A percentile compares a stretch with the other conserved stretches of the same genome.
phyloP scores from a whole-genome alignment of 192 early-diverging fungal genomes.

The Coemansia sp. region DNA sequence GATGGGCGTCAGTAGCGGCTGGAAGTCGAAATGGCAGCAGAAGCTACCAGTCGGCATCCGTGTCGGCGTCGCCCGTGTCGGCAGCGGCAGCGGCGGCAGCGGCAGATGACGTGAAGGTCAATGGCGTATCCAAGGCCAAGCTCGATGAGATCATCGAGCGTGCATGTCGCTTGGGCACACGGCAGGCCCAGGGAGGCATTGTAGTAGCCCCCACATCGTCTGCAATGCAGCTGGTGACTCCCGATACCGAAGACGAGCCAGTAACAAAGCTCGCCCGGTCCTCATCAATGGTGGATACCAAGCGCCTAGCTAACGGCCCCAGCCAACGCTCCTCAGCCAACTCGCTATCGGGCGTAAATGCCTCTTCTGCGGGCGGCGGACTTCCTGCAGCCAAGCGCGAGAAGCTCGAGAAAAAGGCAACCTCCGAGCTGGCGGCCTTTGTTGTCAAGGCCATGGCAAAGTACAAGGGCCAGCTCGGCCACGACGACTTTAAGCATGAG shows the following conservation, averaged over 20 bases:
- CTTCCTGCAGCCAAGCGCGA: conserved; percentile 30
- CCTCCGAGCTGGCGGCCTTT: conserved; percentile 46
- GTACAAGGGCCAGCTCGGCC: conserved; percentile 46
- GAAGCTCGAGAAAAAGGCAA: conserved; percentile 44
- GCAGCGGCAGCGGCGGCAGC: neutral
- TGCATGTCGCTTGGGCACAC: conserved; percentile 29
- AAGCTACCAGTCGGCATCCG: neutral
- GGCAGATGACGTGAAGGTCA: conserved; percentile 6
- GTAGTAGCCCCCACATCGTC: neutral
- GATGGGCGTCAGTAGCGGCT: neutral
- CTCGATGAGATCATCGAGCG: conserved; percentile 52
- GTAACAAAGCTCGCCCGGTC: neutral
- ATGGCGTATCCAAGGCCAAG: conserved; percentile 31
- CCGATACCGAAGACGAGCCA: conserved; percentile 43
- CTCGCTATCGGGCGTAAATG: neutral
- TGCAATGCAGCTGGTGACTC: conserved; percentile 32
- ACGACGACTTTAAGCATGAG: conserved; percentile 53
- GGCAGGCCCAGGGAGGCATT: neutral
- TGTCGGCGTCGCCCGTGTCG: neutral
- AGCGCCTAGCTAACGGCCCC: neutral
- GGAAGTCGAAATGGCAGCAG: neutral
- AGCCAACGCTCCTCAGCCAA: conserved; percentile 16
- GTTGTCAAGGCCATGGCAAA: conserved; percentile 47
- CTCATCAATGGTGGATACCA: neutral
- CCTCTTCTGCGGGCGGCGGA: neutral